A percentile compares a stretch with the other conserved stretches of the same genome.
phyloP scores from a whole-genome alignment of 163 green algal genomes.

The Chloromonas sp. region DNA sequence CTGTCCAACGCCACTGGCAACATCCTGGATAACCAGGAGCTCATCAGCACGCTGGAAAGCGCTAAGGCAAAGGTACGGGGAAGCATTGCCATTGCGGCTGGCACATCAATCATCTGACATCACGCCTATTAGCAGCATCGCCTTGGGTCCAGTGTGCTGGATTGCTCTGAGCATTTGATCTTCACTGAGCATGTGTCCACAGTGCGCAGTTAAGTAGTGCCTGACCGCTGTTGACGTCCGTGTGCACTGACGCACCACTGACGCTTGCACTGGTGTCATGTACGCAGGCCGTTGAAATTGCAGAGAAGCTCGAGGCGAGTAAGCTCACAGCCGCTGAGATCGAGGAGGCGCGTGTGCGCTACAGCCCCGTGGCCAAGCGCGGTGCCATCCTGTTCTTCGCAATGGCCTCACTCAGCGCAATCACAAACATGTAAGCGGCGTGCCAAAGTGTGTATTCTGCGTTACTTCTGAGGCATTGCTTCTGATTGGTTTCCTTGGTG shows the following conservation, averaged over 20 bases:
- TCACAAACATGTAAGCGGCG: conserved; percentile 71
- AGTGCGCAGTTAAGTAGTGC: no score
- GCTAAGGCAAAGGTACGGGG: conserved; percentile 53
- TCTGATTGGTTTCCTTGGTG: neutral
- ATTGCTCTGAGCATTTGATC: no score
- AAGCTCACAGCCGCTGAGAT: conserved; percentile 60
- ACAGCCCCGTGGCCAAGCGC: conserved; percentile 64
- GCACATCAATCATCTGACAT: no score
- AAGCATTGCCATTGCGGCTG: no score
- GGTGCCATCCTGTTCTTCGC: conserved; percentile 85
- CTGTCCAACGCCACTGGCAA: conserved; percentile 77
- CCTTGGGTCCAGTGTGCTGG: no score
- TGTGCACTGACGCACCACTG: no score
- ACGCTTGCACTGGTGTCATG: no score
- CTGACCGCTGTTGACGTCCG: no score
- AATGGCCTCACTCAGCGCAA: conserved; percentile 54
- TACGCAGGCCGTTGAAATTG: conserved; percentile 62
- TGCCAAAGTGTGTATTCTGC: no score
- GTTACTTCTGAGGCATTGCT: neutral
- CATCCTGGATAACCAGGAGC: conserved; percentile 85
- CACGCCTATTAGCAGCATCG: no score
- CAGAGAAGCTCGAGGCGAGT: conserved; percentile 61
- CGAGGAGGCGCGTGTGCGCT: conserved; percentile 62
- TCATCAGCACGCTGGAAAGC: conserved; percentile 79
- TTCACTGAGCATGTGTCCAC: no score